Evolutionary conservation across 257 asterid species (phyloP).

Genomic region (Nicotiana tabacum): DNA sequence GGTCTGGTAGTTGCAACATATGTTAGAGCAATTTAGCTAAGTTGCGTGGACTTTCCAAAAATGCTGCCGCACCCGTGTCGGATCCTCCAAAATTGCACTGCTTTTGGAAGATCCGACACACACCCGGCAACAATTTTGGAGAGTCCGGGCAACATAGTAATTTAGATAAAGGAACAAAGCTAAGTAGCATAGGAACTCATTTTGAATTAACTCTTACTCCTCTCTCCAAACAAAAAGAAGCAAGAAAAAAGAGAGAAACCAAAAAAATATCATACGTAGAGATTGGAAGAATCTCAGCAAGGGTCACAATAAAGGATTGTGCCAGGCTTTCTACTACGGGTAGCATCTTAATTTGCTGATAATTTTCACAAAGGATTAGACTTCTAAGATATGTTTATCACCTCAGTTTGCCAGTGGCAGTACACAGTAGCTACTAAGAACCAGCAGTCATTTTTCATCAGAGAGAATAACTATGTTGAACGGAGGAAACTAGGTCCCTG

Average conservation of each 20-base stretch:
- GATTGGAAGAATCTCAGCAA: constrained; percentile 2
- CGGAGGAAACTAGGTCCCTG: not conserved
- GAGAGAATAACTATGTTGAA: not conserved
- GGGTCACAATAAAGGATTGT: not conserved
- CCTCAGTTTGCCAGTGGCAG: not conserved
- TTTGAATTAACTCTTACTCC: not conserved
- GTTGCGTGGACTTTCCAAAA: too few species aligned
- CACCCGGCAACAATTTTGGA: too few species aligned
- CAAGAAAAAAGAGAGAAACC: not conserved
- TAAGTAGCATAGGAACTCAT: not conserved
- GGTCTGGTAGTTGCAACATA: not conserved
- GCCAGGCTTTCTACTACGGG: not conserved
- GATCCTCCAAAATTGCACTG: too few species aligned
- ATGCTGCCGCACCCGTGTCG: too few species aligned
- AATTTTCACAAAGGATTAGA: not conserved
- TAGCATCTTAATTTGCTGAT: not conserved
- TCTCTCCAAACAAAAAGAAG: not conserved
- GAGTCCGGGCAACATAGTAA: too few species aligned
- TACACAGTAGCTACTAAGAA: not conserved
- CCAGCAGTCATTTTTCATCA: not conserved
- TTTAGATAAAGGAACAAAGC: not conserved
- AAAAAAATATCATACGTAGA: not conserved
- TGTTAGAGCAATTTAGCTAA: not conserved
- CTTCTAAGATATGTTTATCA: not conserved
- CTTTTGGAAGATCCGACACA: too few species aligned